These are phyloP conservation scores for Wolfiporia cocos DNA, from an alignment of 1,284 basidiomycete genomes.

Conservation along the genomic window DNA sequence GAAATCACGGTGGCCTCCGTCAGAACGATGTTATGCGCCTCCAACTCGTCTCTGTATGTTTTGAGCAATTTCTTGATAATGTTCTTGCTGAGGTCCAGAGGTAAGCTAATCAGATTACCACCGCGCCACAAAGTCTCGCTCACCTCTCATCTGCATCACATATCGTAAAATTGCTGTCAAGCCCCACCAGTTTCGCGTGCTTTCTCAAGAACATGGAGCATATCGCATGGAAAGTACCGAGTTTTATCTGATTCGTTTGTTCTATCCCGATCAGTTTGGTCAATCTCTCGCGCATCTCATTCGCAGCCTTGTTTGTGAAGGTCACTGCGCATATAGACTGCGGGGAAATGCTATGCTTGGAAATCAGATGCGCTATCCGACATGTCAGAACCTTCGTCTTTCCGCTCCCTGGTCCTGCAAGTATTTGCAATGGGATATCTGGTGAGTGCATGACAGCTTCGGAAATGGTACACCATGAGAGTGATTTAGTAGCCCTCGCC, in stretches of 20 bases:
- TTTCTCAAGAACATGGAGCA: slow-evolving; percentile 71
- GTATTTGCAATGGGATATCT: slow-evolving; percentile 66
- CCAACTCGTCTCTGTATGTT: slow-evolving; percentile 42
- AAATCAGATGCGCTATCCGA: slow-evolving; percentile 73
- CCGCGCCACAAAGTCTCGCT: slow-evolving; percentile 12
- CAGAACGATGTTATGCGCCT: slow-evolving; percentile 44
- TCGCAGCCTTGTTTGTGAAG: slow-evolving; percentile 87
- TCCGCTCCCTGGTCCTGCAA: slow-evolving; percentile 83
- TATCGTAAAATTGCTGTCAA: slow-evolving; percentile 77
- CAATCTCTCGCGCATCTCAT: slow-evolving; percentile 81
- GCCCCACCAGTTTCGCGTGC: slow-evolving; percentile 53
- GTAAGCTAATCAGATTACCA: slow-evolving; percentile 9
- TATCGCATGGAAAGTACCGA: slow-evolving; percentile 83
- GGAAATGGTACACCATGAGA: not conserved
- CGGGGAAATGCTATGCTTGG: slow-evolving; percentile 49
- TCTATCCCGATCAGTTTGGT: slow-evolving; percentile 65
- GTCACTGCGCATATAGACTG: slow-evolving; percentile 75
- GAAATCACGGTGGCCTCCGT: slow-evolving; percentile 57
- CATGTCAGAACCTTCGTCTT: slow-evolving; percentile 67
- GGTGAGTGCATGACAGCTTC: slow-evolving; percentile 66
- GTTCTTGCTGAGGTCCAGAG: slow-evolving; percentile 56
- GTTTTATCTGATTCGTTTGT: slow-evolving; percentile 52
- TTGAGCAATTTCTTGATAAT: slow-evolving; percentile 62
- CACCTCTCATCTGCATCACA: slow-evolving; percentile 83
- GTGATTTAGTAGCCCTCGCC: too few relatives aligned